Conservation (phyloP, 2,329 filamentous ascomycete genomes). For the Zasmidium angulare region DNA sequence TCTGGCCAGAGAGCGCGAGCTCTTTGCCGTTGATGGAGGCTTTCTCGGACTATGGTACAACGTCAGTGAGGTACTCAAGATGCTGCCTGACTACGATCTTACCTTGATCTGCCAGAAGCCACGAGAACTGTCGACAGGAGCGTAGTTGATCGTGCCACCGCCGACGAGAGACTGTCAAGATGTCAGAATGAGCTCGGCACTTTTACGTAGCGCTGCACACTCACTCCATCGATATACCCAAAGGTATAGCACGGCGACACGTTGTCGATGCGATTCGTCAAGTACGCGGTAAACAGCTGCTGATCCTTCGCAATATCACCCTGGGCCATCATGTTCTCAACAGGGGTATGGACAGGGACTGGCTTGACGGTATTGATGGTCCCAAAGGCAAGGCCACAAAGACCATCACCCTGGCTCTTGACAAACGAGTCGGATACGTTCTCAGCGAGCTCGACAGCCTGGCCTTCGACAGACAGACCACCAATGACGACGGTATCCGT, state of each 20-base stretch:
- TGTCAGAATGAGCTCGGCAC: neutral
- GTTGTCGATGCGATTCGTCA: constrained; percentile 57
- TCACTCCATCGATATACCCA: constrained; percentile 61
- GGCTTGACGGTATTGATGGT: constrained; percentile 40
- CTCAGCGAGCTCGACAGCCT: constrained; percentile 65
- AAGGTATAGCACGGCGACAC: constrained; percentile 66
- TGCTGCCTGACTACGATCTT: too few relatives aligned
- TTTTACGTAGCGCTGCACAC: neutral
- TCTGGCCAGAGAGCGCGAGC: constrained; percentile 56
- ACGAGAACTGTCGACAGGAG: constrained; percentile 60
- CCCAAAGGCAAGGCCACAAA: constrained; percentile 65
- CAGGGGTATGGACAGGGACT: constrained; percentile 59
- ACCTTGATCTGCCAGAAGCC: constrained; percentile 67
- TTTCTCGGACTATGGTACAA: neutral
- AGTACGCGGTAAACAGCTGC: constrained; percentile 64
- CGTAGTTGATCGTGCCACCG: constrained; percentile 49
- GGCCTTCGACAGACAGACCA: constrained; percentile 59
- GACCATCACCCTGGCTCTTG: constrained; percentile 59
- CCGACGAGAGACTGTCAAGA: constrained; percentile 54
- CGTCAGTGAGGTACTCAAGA: neutral
- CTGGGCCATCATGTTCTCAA: constrained; percentile 68
- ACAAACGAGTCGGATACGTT: constrained; percentile 59
- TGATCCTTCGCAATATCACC: constrained; percentile 53
- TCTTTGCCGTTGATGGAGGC: constrained; percentile 58
- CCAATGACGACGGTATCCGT: constrained; percentile 64